Evolutionary conservation across 2,329 filamentous ascomycete genomes (phyloP).

Genomic region (Xylaria hypoxylon): DNA sequence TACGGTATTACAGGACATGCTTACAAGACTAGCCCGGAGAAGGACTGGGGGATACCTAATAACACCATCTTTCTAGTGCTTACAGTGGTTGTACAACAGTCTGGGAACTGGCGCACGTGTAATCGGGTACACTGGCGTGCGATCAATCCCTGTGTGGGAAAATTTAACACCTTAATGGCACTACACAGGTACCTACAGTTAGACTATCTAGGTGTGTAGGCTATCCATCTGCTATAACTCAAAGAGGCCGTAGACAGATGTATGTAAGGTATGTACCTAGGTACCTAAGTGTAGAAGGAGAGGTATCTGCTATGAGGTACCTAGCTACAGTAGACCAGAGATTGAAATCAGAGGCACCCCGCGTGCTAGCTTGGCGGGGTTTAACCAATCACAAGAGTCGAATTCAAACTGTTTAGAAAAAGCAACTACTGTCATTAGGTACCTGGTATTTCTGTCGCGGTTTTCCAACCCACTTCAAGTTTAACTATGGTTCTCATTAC

Average conservation of each 20-base stretch:
- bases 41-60: too few species aligned
- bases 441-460: neutral
- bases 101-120: slow-evolving; percentile 2
- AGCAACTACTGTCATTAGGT: slow-evolving; percentile 16
- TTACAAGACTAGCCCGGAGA: too few species aligned
- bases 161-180: slow-evolving; percentile 14
- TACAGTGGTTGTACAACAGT: neutral
- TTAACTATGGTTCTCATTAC: neutral
- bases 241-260: slow-evolving; percentile 1
- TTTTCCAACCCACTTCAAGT: slow-evolving; percentile 9
- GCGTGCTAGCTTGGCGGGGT: slow-evolving; percentile 16
- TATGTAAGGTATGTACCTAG: too few species aligned
- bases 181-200: neutral
- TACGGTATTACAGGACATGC: too few species aligned
- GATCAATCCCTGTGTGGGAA: neutral
- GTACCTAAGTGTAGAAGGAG: too few species aligned
- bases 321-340: neutral
- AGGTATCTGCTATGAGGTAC: too few species aligned
- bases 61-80: too few species aligned
- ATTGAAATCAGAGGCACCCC: slow-evolving; percentile 14
- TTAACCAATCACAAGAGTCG: slow-evolving; percentile 32
- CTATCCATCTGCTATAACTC: neutral
- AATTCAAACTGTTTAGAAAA: slow-evolving; percentile 24
- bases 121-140: slow-evolving; percentile 1
- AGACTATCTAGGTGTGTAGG: neutral